phyloP scores from a whole-genome alignment of 306 rosid genomes.

The Cicer yamashitae region DNA sequence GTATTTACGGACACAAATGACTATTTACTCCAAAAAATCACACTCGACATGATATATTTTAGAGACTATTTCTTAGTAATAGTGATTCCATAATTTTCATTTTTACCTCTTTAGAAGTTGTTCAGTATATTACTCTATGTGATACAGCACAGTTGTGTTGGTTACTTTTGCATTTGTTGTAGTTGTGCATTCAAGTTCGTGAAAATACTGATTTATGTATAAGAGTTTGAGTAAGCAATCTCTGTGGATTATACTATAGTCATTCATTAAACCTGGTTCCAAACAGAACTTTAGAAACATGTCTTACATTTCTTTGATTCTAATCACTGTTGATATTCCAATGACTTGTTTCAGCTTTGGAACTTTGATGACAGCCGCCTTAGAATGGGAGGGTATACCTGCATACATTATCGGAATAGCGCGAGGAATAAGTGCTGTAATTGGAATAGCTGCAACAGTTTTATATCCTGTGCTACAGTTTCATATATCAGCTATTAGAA shows the following conservation, averaged over 20 bases:
- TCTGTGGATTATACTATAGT: background rate
- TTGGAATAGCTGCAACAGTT: conserved; percentile 80
- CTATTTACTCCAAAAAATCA: background rate
- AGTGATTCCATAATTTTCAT: too few relatives aligned
- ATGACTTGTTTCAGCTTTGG: conserved; percentile 68
- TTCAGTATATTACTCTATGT: too few relatives aligned
- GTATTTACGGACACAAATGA: too few relatives aligned
- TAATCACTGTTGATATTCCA: conserved; percentile 37
- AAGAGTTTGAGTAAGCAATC: background rate
- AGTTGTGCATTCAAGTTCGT: background rate
- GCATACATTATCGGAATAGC: conserved; percentile 75
- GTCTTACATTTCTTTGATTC: conserved; percentile 20
- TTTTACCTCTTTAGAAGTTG: too few relatives aligned
- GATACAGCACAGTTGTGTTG: too few relatives aligned
- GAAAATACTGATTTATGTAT: background rate
- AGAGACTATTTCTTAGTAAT: background rate
- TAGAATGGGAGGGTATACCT: conserved; percentile 90
- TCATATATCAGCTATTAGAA: conserved; percentile 67
- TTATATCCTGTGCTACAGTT: conserved; percentile 67
- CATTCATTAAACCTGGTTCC: background rate
- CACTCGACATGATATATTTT: background rate
- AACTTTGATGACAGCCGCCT: conserved; percentile 87
- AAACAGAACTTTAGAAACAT: conserved; percentile 4
- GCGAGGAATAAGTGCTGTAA: conserved; percentile 71
- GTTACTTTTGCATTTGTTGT: conserved; percentile 5